Percentiles rank a stretch among this genome's conserved stretches.
Evolutionary conservation across 345 rosid species (phyloP).

Genomic region (Gossypium australe): DNA sequence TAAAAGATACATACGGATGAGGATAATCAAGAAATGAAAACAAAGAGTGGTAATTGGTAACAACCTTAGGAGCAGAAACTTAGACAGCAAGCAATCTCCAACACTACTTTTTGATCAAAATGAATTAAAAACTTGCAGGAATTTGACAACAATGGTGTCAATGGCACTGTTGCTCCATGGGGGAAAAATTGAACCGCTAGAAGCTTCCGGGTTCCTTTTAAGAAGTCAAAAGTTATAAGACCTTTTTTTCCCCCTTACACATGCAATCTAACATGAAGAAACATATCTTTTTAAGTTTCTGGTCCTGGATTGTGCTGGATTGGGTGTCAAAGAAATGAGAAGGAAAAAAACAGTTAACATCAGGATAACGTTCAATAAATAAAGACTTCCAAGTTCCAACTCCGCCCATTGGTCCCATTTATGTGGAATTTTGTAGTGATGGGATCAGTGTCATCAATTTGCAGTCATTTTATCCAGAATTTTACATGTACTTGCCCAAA

Average conservation of each 20-base stretch:
- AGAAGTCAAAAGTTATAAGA: background rate
- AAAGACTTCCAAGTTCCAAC: background rate
- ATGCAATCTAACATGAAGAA: background rate
- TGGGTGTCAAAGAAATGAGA: slow-evolving; percentile 3
- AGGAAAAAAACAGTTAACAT: background rate
- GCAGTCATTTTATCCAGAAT: slow-evolving; percentile 1
- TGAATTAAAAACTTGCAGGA: background rate
- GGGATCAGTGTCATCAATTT: background rate
- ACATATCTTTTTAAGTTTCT: background rate
- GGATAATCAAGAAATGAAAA: background rate
- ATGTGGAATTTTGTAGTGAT: background rate
- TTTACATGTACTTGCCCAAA: background rate
- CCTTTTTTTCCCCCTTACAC: background rate
- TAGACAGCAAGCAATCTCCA: background rate
- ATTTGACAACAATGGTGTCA: background rate
- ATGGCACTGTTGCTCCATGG: background rate
- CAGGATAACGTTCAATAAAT: slow-evolving; percentile 1
- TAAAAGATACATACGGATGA: background rate
- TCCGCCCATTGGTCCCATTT: background rate
- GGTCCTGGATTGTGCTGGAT: background rate
- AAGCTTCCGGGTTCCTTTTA: background rate
- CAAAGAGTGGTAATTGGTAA: background rate
- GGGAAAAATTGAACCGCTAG: background rate
- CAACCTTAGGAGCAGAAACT: background rate
- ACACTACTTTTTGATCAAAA: background rate